Evolutionary conservation across 2,329 filamentous ascomycete genomes (phyloP), one percentile per base, ranked within the genome.

Genomic region (Exophiala aquamarina): DNA sequence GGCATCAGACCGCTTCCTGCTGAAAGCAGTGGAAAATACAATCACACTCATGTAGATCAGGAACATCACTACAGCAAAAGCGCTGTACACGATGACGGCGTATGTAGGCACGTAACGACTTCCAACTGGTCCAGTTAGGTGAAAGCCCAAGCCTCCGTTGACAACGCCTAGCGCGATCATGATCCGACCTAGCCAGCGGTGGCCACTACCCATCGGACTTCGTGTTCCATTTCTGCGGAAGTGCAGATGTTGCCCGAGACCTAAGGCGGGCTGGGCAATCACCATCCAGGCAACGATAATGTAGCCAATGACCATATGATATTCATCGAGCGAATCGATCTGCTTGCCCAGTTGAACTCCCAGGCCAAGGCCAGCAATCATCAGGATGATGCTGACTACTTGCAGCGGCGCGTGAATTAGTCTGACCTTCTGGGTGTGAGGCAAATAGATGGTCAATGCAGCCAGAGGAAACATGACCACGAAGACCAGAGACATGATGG

Each of bases 141-240:
- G 61, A 34, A 81, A 70, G 1, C 78, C 78, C 1, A 81, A 59
- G 1, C 77, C 78, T n/a, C 76, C 78, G 57, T 81, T 81, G 59
- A 81, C 66, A 46, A 80, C 73, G 4, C 76, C 78, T 1, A 81
- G 62, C 0, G 71, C 63, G 13, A 82, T 71, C 21, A 73, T 64
- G 21, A 65, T 56, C 4, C 78, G 70, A 18, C 78, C 78, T n/a
- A 79, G 56, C 78, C 78, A 81, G 34, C 78, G 66, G 55, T 82
- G 78, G 2, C 61, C 32, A 50, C 75, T 69, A 0, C 74, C 75
- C 5, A 69, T 52, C 17, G 47, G 32, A 31, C 47, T 55, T 14
- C 53, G 49, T 10, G 43, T 61, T 6, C 67, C 66, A 11, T 69
- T 67, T 52, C 70, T 73, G 42, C 72, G 72, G 66, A 73, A 81